phyloP scores from a whole-genome alignment of 805 yeast species.

The Wickerhamomyces canadensis region DNA sequence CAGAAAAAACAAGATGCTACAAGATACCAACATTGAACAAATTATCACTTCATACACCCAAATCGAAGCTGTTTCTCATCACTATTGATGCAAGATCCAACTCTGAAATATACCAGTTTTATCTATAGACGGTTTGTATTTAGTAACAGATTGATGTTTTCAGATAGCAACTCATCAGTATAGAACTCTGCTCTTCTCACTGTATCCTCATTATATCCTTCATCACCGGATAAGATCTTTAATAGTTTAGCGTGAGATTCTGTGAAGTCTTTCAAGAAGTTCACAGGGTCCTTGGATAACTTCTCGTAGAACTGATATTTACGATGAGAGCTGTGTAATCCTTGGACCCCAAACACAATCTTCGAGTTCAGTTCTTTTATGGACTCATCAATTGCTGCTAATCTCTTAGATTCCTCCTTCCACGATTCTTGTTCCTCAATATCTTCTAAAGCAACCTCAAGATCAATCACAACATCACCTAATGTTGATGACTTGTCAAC shows the following conservation, averaged over 20 bases:
- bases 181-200: constrained; percentile 83
- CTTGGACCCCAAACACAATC: constrained; percentile 40
- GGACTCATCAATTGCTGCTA: constrained; percentile 24
- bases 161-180: constrained; percentile 65
- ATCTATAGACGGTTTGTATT: constrained; percentile 37
- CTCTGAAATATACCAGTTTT: background rate
- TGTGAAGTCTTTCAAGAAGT: constrained; percentile 66
- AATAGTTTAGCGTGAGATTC: constrained; percentile 80
- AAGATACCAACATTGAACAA: no score
- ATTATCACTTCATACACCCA: no score
- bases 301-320: constrained; percentile 76
- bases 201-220: constrained; percentile 80
- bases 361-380: constrained; percentile 28
- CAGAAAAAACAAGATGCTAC: no score
- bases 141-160: constrained; percentile 71
- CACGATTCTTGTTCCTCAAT: constrained; percentile 23
- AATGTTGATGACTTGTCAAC: constrained; percentile 74
- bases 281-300: constrained; percentile 71
- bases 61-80: no score
- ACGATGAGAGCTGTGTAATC: constrained; percentile 45
- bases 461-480: constrained; percentile 76
- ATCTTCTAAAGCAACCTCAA: constrained; percentile 48
- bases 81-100: no score
- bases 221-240: constrained; percentile 84
- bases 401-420: constrained; percentile 27